These are phyloP conservation scores for Nelumbo lutea DNA, from an alignment of 164 flowering plant genomes.

Conservation along the genomic window DNA sequence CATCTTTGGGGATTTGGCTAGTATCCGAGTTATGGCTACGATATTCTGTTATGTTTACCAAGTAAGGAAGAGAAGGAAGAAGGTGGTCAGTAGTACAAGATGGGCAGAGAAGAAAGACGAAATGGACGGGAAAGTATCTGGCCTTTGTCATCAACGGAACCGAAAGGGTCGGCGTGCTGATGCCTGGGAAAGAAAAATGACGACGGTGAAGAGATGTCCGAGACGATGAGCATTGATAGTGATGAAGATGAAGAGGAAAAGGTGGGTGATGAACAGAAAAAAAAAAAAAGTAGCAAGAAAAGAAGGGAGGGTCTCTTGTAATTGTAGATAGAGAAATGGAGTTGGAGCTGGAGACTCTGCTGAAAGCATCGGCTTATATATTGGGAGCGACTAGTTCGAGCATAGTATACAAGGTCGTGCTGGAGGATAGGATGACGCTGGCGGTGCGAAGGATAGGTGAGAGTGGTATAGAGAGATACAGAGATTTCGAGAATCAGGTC, in stretches of 20 bases:
- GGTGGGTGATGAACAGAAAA: constrained; percentile 13
- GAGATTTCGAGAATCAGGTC: constrained; percentile 79
- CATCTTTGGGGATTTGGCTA: constrained; percentile 53
- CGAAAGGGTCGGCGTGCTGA: constrained; percentile 24
- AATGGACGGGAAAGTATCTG: not conserved
- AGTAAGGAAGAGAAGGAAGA: constrained; percentile 20
- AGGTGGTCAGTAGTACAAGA: constrained; percentile 12
- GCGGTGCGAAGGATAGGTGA: constrained; percentile 85
- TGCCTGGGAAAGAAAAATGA: constrained; percentile 29
- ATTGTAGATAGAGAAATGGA: constrained; percentile 66
- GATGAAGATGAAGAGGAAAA: constrained; percentile 13
- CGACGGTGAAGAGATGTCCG: constrained; percentile 38
- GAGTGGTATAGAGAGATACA: constrained; percentile 51
- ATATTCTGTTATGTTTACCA: constrained; percentile 50
- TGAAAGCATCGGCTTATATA: constrained; percentile 90
- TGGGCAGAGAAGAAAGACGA: constrained; percentile 11
- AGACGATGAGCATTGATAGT: constrained; percentile 20
- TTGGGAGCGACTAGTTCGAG: constrained; percentile 85
- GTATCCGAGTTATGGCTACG: constrained; percentile 39
- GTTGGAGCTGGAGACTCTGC: constrained; percentile 75
- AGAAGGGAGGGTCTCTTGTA: constrained; percentile 48
- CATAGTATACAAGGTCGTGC: constrained; percentile 90
- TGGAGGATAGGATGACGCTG: constrained; percentile 55
- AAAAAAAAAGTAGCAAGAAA: constrained; percentile 11
- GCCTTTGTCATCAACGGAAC: constrained; percentile 7